Conservation (phyloP, 108 stramenopile species). For the Pseudonitzschia multistriata region DNA sequence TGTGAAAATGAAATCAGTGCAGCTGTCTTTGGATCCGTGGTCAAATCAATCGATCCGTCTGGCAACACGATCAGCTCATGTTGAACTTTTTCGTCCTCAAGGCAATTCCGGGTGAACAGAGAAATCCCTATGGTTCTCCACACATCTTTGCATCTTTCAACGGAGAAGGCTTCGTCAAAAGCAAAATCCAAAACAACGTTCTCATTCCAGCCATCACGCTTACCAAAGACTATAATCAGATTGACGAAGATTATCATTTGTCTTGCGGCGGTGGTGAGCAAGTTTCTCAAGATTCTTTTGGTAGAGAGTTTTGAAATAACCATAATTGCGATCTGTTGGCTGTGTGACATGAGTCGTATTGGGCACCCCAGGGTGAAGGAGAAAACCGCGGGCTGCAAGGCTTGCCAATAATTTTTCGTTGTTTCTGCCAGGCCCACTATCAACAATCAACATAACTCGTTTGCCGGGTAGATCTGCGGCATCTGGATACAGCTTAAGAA, state of each 20-base stretch:
- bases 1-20: neutral
- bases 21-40: neutral
- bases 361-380: neutral
- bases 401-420: slow-evolving; percentile 6
- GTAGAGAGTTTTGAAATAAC: neutral
- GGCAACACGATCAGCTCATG: neutral
- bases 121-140: neutral
- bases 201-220: neutral
- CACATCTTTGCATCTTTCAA: neutral
- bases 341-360: slow-evolving; percentile 22
- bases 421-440: slow-evolving; percentile 16
- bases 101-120: neutral
- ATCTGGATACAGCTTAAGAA: slow-evolving; percentile 15
- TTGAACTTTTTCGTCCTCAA: neutral
- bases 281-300: neutral
- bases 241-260: neutral
- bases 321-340: neutral
- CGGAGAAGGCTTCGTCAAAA: slow-evolving; percentile 2
- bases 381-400: slow-evolving; percentile 6
- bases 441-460: slow-evolving; percentile 9
- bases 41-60: neutral
- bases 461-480: slow-evolving; percentile 12
- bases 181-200: neutral
- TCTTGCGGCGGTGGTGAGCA: neutral
- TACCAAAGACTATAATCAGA: neutral